A percentile compares a stretch with the other conserved stretches of the same genome.
Conservation (phyloP, 352 stramenopile genomes). For the Phytophthora palmivora region DNA sequence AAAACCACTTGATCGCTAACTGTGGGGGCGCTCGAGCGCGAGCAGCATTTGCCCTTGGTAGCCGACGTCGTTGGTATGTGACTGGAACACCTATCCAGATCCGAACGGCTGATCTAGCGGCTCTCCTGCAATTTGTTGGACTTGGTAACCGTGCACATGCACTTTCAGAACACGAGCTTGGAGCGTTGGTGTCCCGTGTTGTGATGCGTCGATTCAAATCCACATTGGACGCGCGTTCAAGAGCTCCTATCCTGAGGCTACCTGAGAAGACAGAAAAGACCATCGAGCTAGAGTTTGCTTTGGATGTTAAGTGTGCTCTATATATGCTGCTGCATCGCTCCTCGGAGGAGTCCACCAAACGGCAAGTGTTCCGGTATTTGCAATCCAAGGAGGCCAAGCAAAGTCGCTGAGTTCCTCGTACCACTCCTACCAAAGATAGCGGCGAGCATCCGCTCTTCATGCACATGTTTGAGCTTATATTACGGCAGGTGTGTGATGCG, state of each 20-base stretch:
- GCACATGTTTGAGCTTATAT: conserved; percentile 88
- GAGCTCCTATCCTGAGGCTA: too few relatives aligned
- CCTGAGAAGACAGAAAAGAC: too few relatives aligned
- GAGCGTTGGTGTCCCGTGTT: conserved; percentile 76
- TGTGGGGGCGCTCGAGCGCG: conserved; percentile 65
- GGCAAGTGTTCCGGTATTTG: conserved; percentile 81
- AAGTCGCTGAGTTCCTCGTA: conserved; percentile 15
- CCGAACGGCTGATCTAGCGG: too few relatives aligned
- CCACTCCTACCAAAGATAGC: conserved; percentile 26
- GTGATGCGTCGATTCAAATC: conserved; percentile 90
- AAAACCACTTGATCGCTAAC: conserved; percentile 91
- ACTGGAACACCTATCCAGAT: too few relatives aligned
- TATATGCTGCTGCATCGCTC: conserved; percentile 83
- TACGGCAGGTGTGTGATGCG: too few relatives aligned
- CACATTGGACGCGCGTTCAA: conserved; percentile 53
- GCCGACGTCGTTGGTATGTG: too few relatives aligned
- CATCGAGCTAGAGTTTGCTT: conserved; percentile 64
- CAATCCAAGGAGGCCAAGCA: too few relatives aligned
- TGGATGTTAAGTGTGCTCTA: conserved; percentile 79
- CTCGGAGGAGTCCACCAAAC: conserved; percentile 85
- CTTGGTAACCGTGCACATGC: conserved; percentile 57
- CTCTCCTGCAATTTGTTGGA: conserved; percentile 89
- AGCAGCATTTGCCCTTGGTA: conserved; percentile 69
- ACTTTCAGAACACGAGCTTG: conserved; percentile 66
- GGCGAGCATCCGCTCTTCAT: conserved; percentile 65